Percentiles rank a stretch among this genome's conserved stretches.
phyloP scores from a whole-genome alignment of 1,284 basidiomycete genomes.

The Trichosporon sp. region DNA sequence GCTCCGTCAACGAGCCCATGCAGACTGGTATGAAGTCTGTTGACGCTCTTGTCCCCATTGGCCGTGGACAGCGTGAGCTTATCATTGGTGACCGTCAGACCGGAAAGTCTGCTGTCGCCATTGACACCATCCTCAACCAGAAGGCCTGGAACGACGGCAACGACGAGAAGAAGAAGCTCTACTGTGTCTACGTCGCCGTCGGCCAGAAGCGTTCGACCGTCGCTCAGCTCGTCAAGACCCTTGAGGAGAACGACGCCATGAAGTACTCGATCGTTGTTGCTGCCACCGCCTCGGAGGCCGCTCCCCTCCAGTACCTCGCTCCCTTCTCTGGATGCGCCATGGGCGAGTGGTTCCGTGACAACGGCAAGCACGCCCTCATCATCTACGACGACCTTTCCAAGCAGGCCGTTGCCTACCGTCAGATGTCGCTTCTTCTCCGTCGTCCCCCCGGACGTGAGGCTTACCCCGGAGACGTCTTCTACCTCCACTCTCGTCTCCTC shows the following conservation, averaged over 20 bases:
- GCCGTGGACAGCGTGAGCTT: slow-evolving; percentile 99
- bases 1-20: slow-evolving; percentile 99
- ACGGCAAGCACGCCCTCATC: slow-evolving; percentile 93
- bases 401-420: slow-evolving; percentile 99
- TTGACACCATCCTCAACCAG: slow-evolving; percentile 99
- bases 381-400: slow-evolving; percentile 99
- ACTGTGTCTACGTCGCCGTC: slow-evolving; percentile 99
- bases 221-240: slow-evolving; percentile 97
- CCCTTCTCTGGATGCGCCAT: slow-evolving; percentile 99
- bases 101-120: slow-evolving; percentile 90
- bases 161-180: slow-evolving; percentile 96
- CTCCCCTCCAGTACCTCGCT: slow-evolving; percentile 97
- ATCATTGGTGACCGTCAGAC: slow-evolving; percentile 99
- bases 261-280: slow-evolving; percentile 99
- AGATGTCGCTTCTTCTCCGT: slow-evolving; percentile 99
- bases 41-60: slow-evolving; percentile 99
- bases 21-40: slow-evolving; percentile 99
- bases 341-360: slow-evolving; percentile 99
- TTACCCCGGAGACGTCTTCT: slow-evolving; percentile 99
- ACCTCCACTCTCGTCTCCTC: slow-evolving; percentile 98
- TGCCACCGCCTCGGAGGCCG: slow-evolving; percentile 97
- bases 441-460: slow-evolving; percentile 99
- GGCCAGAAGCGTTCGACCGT: slow-evolving; percentile 99
- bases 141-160: slow-evolving; percentile 98
- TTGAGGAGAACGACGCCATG: slow-evolving; percentile 99